Evolutionary conservation across 768 basidiomycete genomes (phyloP).

Genomic region (Mrakia blollopis): DNA sequence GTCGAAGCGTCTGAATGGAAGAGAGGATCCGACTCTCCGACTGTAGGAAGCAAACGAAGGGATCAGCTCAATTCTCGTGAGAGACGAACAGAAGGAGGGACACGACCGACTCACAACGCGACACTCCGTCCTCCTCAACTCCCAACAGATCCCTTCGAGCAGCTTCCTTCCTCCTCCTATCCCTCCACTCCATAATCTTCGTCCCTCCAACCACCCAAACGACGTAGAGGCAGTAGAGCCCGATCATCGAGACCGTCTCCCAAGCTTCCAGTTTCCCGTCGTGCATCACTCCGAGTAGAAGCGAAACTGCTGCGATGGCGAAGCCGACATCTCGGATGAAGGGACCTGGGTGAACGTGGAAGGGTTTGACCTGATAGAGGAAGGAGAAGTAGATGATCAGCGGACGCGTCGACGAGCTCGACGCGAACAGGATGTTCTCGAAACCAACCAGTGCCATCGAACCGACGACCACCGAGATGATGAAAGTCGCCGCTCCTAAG

Average conservation of each 20-base stretch:
- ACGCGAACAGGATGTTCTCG: not conserved
- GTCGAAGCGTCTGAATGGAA: not conserved
- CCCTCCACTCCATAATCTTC: conserved; percentile 51
- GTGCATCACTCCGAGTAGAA: conserved; percentile 68
- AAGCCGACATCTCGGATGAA: conserved; percentile 94
- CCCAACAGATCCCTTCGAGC: conserved; percentile 47
- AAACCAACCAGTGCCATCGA: conserved; percentile 76
- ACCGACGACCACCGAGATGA: conserved; percentile 92
- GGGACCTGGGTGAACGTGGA: conserved; percentile 68
- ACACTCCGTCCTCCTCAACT: conserved; percentile 19
- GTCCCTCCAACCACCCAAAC: conserved; percentile 65
- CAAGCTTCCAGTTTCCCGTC: conserved; percentile 66
- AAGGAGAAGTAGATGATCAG: not conserved
- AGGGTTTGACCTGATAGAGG: conserved; percentile 63
- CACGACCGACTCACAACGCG: not conserved
- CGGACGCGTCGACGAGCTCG: not conserved
- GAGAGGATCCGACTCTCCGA: not conserved
- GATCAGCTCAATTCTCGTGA: not conserved
- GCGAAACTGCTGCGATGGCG: conserved; percentile 71
- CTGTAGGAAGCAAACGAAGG: not conserved
- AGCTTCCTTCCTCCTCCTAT: conserved; percentile 47
- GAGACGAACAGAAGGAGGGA: not conserved
- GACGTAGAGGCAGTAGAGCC: conserved; percentile 73
- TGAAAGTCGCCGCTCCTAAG: conserved; percentile 90
- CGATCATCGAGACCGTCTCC: conserved; percentile 70